Evolutionary conservation across 345 rosid species (phyloP), one percentile per base, ranked within the genome.

Genomic region (Gossypium mustelinum): DNA sequence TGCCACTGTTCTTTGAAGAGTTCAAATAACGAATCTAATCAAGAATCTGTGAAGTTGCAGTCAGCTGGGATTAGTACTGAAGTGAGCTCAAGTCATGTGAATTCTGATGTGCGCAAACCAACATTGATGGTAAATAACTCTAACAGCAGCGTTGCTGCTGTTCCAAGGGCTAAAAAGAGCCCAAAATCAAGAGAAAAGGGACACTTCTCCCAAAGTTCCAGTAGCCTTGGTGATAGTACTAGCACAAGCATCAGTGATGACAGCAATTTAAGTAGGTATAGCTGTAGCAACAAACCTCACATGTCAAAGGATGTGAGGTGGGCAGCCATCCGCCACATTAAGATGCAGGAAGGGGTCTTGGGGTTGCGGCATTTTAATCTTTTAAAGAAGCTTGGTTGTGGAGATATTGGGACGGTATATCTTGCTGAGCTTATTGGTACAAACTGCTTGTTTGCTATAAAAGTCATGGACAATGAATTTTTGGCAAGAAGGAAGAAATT

Each of bases 351-450:
- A 78, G 96, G 93, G 74, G 82, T 64, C 79, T 75, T 94, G 71
- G 93, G 88, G 58, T 84, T 89, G 85, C 58, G 77, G 43, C 93
- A 94, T 83, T 94, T 94, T 78, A 90, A 90, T 82, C 94, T 94
- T 73, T 62, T 94, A 74, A 91, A 84, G 79, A 94, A 89, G 89
- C 97, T 94, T 25, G 98, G 98, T 24, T 89, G 94, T 79, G 98
- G 98, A 82, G 98, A 94, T 82, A 92, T 94, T 73, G 98, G 98
- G 54, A 90, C 97, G 2, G 97, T 94, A 16, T 94, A 94, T 83
- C 92, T 94, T 62, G 97, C 97, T 24, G 97, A 94, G 82, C 86
- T 94, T 48, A 84, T 86, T 47, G 92, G 88, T 73, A 79, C 91
- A 2, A 86, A 75, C 68, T 92, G 94, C 86, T 79, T 86, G 11